These are phyloP conservation scores for Melanogaster broomeanus DNA, from an alignment of 768 basidiomycete genomes.

Conservation along the genomic window DNA sequence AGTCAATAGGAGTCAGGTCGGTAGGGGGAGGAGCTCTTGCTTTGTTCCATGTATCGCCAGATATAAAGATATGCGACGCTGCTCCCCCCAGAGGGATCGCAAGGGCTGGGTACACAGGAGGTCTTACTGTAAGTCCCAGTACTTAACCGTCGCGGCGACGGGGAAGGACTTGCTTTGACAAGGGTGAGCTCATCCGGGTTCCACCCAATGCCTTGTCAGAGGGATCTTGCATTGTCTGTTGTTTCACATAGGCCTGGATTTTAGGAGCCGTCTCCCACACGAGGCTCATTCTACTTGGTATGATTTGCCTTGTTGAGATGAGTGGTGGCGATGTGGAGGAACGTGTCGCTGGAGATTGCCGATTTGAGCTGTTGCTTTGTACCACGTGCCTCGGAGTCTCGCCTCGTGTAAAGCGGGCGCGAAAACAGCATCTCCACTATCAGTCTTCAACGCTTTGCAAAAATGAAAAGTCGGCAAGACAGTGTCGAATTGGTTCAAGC, in stretches of 20 bases:
- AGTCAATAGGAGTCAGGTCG: neutral
- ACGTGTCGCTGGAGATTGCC: slow-evolving; percentile 18
- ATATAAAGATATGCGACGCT: slow-evolving; percentile 8
- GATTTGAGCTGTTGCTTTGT: neutral
- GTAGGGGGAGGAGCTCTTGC: neutral
- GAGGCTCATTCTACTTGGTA: slow-evolving; percentile 18
- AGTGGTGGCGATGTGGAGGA: slow-evolving; percentile 5
- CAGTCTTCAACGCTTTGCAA: no score
- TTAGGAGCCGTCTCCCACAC: slow-evolving; percentile 11
- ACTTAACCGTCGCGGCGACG: slow-evolving; percentile 22
- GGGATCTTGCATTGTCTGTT: slow-evolving; percentile 21
- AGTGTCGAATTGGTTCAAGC: no score
- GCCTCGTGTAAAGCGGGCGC: no score
- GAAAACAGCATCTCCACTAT: neutral
- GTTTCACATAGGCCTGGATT: slow-evolving; percentile 18
- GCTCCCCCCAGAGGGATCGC: neutral
- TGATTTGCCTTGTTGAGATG: slow-evolving; percentile 4
- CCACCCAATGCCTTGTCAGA: slow-evolving; percentile 6
- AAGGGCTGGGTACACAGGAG: neutral
- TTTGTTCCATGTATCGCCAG: neutral
- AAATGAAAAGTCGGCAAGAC: no score
- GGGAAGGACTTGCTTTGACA: neutral
- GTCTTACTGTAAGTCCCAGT: slow-evolving; percentile 3
- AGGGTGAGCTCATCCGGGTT: neutral
- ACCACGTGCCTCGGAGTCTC: slow-evolving; percentile 5